phyloP scores from a whole-genome alignment of 1,284 basidiomycete species.

The Cutaneotrichosporon daszewskae region DNA sequence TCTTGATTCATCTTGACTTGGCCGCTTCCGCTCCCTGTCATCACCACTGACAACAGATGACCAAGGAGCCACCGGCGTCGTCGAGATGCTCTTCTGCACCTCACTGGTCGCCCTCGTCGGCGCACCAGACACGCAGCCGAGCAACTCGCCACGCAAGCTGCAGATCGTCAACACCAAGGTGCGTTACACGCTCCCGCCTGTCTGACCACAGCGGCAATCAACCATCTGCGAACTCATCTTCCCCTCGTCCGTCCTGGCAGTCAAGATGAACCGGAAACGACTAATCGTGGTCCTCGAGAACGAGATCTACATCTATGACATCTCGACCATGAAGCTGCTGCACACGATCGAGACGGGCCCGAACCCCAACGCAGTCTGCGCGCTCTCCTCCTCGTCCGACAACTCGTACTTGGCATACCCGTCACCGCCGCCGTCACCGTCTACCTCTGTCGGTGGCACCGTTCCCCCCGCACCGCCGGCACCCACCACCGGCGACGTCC shows the following conservation, averaged over 20 bases:
- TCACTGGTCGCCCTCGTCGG: constrained; percentile 94
- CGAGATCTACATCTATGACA: constrained; percentile 98
- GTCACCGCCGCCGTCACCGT: constrained; percentile 76
- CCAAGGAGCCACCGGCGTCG: constrained; percentile 88
- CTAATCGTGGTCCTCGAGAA: constrained; percentile 91
- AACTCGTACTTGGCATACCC: constrained; percentile 94
- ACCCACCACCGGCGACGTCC: constrained; percentile 72
- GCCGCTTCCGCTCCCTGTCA: background rate
- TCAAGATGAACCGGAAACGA: constrained; percentile 94
- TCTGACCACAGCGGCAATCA: constrained; percentile 69
- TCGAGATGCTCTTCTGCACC: constrained; percentile 99
- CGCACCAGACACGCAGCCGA: constrained; percentile 73
- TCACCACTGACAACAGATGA: constrained; percentile 51
- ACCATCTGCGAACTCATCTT: constrained; percentile 99
- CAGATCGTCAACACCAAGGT: constrained; percentile 99
- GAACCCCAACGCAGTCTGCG: constrained; percentile 92
- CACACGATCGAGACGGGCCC: constrained; percentile 97
- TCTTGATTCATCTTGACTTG: no score
- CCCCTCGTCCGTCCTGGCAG: constrained; percentile 88
- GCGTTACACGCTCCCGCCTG: constrained; percentile 14
- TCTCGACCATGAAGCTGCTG: constrained; percentile 93
- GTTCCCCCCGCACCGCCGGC: constrained; percentile 45
- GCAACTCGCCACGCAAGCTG: constrained; percentile 80
- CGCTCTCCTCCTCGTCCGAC: constrained; percentile 91
- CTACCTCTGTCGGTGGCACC: constrained; percentile 40